Percentiles rank a stretch among this genome's conserved stretches.
phyloP scores from a whole-genome alignment of 2,329 filamentous ascomycete species.

The Xylariaceae sp. region DNA sequence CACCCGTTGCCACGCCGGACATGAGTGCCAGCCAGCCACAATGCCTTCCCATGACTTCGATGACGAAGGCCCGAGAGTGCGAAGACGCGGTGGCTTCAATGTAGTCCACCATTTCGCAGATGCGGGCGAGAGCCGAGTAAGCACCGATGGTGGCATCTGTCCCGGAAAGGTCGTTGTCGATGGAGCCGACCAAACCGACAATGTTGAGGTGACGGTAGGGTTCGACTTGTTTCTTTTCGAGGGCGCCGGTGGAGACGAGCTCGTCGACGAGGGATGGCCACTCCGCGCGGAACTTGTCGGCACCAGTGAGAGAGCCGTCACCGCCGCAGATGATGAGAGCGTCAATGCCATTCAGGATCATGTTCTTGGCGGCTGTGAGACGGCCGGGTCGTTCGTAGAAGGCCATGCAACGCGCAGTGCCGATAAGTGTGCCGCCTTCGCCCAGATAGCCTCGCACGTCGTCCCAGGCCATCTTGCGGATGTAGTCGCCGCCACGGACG shows the following conservation, averaged over 20 bases:
- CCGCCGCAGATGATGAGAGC: slow-evolving; percentile 95
- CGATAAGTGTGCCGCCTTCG: slow-evolving; percentile 92
- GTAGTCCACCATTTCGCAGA: slow-evolving; percentile 94
- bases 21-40: slow-evolving; percentile 97
- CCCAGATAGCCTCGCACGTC: slow-evolving; percentile 93
- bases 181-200: slow-evolving; percentile 91
- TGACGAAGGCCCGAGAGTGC: slow-evolving; percentile 92
- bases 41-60: slow-evolving; percentile 97
- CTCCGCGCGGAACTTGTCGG: slow-evolving; percentile 86
- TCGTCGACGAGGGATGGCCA: slow-evolving; percentile 88
- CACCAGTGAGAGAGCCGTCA: slow-evolving; percentile 92
- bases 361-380: slow-evolving; percentile 84
- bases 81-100: slow-evolving; percentile 94
- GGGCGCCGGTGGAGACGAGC: slow-evolving; percentile 68
- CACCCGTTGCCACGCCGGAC: slow-evolving; percentile 89
- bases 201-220: slow-evolving; percentile 90
- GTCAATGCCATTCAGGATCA: slow-evolving; percentile 89
- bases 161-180: slow-evolving; percentile 96
- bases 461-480: slow-evolving; percentile 83
- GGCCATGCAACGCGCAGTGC: slow-evolving; percentile 85
- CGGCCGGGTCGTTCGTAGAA: slow-evolving; percentile 89
- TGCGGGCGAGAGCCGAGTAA: slow-evolving; percentile 87
- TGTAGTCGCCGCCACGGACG: slow-evolving; percentile 83
- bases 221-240: slow-evolving; percentile 65
- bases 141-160: slow-evolving; percentile 97